Base-by-base conservation (phyloP, 1,284 basidiomycete genomes). In the Rhodotorula sp. region DNA sequence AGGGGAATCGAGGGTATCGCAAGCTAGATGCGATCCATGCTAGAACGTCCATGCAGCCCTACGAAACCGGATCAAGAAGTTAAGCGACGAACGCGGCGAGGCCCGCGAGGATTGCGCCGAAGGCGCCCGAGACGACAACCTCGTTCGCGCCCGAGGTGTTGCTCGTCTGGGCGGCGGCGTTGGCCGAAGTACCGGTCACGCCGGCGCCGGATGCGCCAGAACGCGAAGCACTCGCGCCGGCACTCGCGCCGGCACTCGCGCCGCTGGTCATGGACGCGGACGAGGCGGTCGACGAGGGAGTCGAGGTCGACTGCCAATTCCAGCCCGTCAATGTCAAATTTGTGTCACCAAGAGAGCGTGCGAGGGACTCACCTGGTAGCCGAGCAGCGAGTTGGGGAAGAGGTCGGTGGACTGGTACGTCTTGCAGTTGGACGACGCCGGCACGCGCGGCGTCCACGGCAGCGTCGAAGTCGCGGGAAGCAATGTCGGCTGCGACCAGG, bases 371-470 rank as follows among this genome's bases (percentile, higher is more conserved):
- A 62, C 66, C 56, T 59, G 67, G 71, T 65, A 67, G 48, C 73
- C 64, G 54, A 71, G 46, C 55, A 64, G 44, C 1, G 73, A 55
- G 10, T 54, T 70, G 9, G 80, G 82, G 80, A 81, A 90, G 34
- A 90, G 81, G 29, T 82, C 83, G 1, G 84, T 76, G 24, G 86
- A 87, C 32, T 82, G 76, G 79, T 83, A 87, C 2, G 85, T 84
- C 34, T 83, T 81, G 78, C 90, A 92, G 80, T 86, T 86, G 58
- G 85, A 87, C 34, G 85, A 85, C 1, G 86, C 80, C 13, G 90
- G 88, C 44, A 87, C 79, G 13, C 78, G 79, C 17, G 89, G 82
- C 0, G 82, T 82, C 81, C 89, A 91, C 0, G 89, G 88, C 49
- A 89, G 82, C 13, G 83, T 82, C 52, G 80, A 80, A 77, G 86